Base-by-base conservation (phyloP, 768 basidiomycete species). In the Macrolepiota fuliginosa region DNA sequence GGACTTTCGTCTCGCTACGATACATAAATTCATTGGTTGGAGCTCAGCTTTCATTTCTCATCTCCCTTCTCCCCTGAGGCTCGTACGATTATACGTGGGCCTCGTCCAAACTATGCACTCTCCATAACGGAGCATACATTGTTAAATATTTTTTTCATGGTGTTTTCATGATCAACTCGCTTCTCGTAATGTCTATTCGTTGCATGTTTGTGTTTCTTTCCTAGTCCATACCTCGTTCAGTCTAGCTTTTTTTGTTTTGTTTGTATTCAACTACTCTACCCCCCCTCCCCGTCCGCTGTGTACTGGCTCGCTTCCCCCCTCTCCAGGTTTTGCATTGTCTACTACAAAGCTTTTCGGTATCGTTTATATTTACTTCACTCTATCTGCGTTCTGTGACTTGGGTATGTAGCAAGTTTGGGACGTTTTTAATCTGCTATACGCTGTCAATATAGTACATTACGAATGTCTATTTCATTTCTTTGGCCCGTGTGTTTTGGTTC, bases 1-100 rank as follows among this genome's bases (percentile, higher is more conserved):
- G 73, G 66, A 66, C 51, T 65, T 58, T 62, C 63, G 68, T 72
- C 72, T 70, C 72, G 71, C 69, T 74, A 73, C 65, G 72, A 69
- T 69, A 66, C 58, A 65, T 68, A 68, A 50, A 37, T 37, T 68
- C 66, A 64, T 69, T 54, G 67, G 71, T 64, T 63, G 69, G 71
- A 70, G 62, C 64, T 54, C 58, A 63, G 62, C 59, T 68, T 66
- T 64, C 54, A 57, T 67, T 65, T 61, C 61, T 66, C 61, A 32
- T 40, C 55, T 47, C 37, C 22, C 49, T 56, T 55, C 54, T 54
- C 35, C 46, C 55, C 22, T 49, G 64, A 55, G n/a, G 54, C 47
- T 61, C 51, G 9, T 35, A 39, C 15, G 7, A 32, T 7, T 7
- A 25, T 59, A 45, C 24, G 59, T 53, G 65, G 57, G 54, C 56